A percentile compares a stretch with the other conserved stretches of the same genome.
These are phyloP conservation scores for Penicillium roqueforti DNA, from an alignment of 495 filamentous ascomycete species.

Conservation along the genomic window DNA sequence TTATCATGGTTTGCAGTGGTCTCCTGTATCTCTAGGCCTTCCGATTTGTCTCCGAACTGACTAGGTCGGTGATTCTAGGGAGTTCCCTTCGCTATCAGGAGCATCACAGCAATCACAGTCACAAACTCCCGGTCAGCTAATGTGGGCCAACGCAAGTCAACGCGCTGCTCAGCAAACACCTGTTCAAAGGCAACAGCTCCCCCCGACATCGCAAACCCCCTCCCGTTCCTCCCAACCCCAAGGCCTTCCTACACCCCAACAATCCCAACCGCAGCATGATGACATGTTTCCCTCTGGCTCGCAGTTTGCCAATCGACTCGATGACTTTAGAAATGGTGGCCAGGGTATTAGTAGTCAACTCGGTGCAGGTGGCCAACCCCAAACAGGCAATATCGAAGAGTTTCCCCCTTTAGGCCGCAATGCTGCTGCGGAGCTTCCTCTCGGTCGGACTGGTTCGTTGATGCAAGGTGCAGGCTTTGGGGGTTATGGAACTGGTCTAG, in stretches of 20 bases:
- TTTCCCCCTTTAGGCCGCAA: conserved; percentile 79
- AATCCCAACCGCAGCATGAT: conserved; percentile 55
- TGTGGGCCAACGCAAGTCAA: conserved; percentile 65
- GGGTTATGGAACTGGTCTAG: conserved; percentile 44
- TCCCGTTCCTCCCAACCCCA: conserved; percentile 50
- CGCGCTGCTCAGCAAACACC: conserved; percentile 55
- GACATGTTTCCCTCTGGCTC: conserved; percentile 48
- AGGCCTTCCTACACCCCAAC: conserved; percentile 54
- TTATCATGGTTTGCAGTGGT: conserved; percentile 5
- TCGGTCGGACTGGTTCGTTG: conserved; percentile 59
- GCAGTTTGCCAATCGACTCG: conserved; percentile 52
- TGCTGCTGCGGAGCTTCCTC: conserved; percentile 63
- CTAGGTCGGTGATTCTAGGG: conserved; percentile 44
- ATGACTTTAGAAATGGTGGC: conserved; percentile 55
- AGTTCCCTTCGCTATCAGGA: conserved; percentile 80
- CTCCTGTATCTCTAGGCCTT: conserved; percentile 1
- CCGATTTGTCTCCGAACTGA: conserved; percentile 16
- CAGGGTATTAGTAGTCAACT: conserved; percentile 60
- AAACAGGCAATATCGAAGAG: conserved; percentile 69
- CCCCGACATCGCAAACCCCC: conserved; percentile 44
- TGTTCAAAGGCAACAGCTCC: conserved; percentile 63
- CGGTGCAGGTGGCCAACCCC: conserved; percentile 54
- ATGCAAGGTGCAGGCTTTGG: conserved; percentile 66
- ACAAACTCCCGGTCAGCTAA: conserved; percentile 52
- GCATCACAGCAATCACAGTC: conserved; percentile 60